phyloP scores from a whole-genome alignment of 2,329 filamentous ascomycete genomes.

The Clarireedia hainanense region DNA sequence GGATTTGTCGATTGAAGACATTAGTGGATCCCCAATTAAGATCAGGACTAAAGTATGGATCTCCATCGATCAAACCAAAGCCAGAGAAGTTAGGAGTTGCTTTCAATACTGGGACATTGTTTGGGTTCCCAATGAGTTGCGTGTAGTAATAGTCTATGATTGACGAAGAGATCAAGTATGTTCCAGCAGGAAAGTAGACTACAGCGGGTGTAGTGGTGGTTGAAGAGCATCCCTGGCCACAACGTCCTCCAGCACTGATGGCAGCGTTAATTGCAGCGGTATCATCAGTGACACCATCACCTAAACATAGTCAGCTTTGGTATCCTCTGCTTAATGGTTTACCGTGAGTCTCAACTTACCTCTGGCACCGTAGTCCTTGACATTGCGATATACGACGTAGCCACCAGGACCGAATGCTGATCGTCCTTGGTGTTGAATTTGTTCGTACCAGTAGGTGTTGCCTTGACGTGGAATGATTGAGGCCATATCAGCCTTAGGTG shows the following conservation, averaged over 20 bases:
- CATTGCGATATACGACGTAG: constrained; percentile 20
- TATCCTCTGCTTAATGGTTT: background rate
- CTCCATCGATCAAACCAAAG: constrained; percentile 79
- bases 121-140: constrained; percentile 24
- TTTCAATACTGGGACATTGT: constrained; percentile 60
- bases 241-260: constrained; percentile 55
- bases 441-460: constrained; percentile 19
- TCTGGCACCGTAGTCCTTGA: constrained; percentile 16
- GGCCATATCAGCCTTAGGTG: constrained; percentile 2
- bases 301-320: constrained; percentile 62
- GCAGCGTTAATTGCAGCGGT: constrained; percentile 46
- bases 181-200: constrained; percentile 23
- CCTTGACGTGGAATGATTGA: constrained; percentile 1
- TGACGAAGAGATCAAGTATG: constrained; percentile 21
- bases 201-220: constrained; percentile 39
- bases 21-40: constrained; percentile 72
- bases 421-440: constrained; percentile 17
- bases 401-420: constrained; percentile 14
- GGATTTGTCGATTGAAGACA: constrained; percentile 56
- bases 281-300: constrained; percentile 63
- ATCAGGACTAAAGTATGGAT: constrained; percentile 66
- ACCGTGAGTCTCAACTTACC: constrained; percentile 1
- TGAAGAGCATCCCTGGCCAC: constrained; percentile 30
- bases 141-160: constrained; percentile 21
- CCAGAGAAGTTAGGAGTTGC: constrained; percentile 63